Evolutionary conservation across 495 filamentous ascomycete species (phyloP), one percentile per base, ranked within the genome.

Genomic region (Penicillium cosmopolitanum): DNA sequence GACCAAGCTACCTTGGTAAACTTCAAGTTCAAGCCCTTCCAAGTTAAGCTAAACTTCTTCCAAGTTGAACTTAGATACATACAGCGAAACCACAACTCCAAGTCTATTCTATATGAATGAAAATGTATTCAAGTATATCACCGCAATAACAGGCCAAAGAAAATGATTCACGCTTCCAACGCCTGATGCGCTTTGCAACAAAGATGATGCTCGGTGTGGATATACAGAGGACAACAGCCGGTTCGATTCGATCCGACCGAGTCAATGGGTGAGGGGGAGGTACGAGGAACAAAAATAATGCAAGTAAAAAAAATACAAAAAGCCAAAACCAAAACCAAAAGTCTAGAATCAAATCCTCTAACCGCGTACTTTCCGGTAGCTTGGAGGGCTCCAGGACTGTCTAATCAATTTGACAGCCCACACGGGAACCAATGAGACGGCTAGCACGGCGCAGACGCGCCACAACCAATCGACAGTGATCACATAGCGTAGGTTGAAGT

Each of bases 351-450:
- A 78, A 70, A 80, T n/a, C 10, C 36, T 8, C 11, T 44, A 80
- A 11, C 83, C 92, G 73, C 90, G 89, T 16, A 99, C 94, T 78
- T 99, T 99, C 59, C 95, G 82, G 78, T 96, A 97, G 70, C 89
- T 95, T n/a, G 93, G 92, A 53, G 95, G 96, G 67, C 86, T 92
- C 80, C 96, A 87, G 53, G 84, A 90, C 67, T 92, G 84, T 71
- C 89, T 80, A 54, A 97, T 85, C 58, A 92, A 66, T 80, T 97
- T 99, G 4, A 83, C 90, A 54, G 83, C 86, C 74, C 90, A 96
- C 5, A 93, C 88, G n/a, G 96, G 96, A 46, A 95, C 82, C 46
- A 98, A 69, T 46, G 87, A 88, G 19, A 97, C 87, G 13, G 89
- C 87, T 19, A 80, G 77, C 18, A 98, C 91, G 34, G 89, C 92